Conservation (phyloP, 169 alveolate genomes). For the Eimeria maxima region DNA sequence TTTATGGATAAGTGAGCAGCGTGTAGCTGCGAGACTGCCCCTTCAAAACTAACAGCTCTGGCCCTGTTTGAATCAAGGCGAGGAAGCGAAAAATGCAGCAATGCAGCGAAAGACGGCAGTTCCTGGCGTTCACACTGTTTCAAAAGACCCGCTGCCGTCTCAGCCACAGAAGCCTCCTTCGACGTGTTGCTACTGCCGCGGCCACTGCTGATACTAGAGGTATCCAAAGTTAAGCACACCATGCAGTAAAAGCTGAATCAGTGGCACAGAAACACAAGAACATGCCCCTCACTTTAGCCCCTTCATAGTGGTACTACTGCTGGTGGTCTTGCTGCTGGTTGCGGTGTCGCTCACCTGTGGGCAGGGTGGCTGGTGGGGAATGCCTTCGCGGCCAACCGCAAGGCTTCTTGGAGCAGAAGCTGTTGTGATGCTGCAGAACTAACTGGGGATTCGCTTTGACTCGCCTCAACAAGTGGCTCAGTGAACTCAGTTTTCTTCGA, state of each 20-base stretch:
- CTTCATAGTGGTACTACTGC: neutral
- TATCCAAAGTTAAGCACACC: constrained; percentile 6
- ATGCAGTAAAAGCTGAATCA: constrained; percentile 63
- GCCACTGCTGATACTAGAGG: constrained; percentile 10
- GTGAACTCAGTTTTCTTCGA: neutral
- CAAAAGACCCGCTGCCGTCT: constrained; percentile 46
- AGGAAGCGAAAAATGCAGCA: constrained; percentile 39
- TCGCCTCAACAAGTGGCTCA: constrained; percentile 10
- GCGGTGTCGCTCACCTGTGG: constrained; percentile 22
- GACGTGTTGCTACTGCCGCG: constrained; percentile 1
- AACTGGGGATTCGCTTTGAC: neutral
- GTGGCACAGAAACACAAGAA: neutral
- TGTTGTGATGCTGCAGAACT: constrained; percentile 22
- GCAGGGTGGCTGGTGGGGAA: constrained; percentile 71
- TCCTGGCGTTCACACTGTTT: constrained; percentile 57
- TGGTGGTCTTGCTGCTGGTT: neutral
- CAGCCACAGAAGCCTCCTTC: constrained; percentile 66
- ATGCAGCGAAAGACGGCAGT: constrained; percentile 23
- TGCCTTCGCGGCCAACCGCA: constrained; percentile 61
- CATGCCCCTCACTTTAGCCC: neutral
- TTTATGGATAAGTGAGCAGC: neutral
- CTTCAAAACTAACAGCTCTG: neutral
- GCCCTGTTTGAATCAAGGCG: neutral
- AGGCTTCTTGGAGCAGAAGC: constrained; percentile 63
- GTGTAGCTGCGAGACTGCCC: neutral